phyloP scores from a whole-genome alignment of 345 rosid species.

The Populus simonii region DNA sequence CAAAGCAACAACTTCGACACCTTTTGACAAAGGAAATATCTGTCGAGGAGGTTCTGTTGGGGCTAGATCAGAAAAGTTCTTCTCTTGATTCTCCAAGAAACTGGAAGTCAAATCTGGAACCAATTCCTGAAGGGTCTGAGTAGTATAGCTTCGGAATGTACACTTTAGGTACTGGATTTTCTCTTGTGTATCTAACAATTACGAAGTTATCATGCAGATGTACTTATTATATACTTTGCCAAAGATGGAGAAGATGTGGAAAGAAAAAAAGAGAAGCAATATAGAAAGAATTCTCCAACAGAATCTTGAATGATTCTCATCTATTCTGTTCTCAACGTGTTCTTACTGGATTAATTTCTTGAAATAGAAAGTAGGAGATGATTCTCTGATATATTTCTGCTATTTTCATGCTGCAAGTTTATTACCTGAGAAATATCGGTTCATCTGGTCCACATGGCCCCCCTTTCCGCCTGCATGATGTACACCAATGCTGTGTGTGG shows the following conservation, averaged over 20 bases:
- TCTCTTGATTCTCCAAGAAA: constrained; percentile 19
- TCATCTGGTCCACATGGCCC: background rate
- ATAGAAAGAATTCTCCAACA: background rate
- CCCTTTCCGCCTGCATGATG: background rate
- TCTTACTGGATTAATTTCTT: background rate
- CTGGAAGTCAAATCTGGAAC: constrained; percentile 51
- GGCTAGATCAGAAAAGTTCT: constrained; percentile 9
- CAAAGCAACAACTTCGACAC: constrained; percentile 36
- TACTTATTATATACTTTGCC: background rate
- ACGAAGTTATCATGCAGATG: background rate
- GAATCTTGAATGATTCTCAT: background rate
- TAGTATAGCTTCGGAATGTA: constrained; percentile 1
- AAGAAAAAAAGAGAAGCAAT: background rate
- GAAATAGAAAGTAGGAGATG: background rate
- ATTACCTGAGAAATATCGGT: background rate
- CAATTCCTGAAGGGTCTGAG: constrained; percentile 44
- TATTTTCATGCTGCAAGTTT: background rate
- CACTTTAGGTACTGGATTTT: background rate
- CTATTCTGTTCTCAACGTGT: background rate
- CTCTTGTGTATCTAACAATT: no score
- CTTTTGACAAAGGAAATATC: constrained; percentile 29
- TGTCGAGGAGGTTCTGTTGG: constrained; percentile 16
- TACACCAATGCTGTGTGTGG: no score
- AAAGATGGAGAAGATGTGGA: background rate
- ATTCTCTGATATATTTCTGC: background rate